Conservation (phyloP, 129 eudicot species). For the Tagetes patula region DNA sequence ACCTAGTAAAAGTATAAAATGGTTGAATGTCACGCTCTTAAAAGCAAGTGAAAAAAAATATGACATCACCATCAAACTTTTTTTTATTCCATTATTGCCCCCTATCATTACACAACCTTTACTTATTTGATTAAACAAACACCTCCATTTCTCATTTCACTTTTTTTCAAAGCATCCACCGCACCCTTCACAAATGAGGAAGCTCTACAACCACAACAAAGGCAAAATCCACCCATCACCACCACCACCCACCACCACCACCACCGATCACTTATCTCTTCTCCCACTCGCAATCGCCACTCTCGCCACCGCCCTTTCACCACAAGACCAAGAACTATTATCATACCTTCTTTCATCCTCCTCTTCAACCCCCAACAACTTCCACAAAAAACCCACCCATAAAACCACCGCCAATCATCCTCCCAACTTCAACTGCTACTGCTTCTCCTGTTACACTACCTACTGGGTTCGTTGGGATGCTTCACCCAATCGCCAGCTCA, state of each 20-base stretch:
- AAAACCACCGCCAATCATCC: constrained; percentile 34
- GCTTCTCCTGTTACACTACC: constrained; percentile 69
- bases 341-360: constrained; percentile 74
- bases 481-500: constrained; percentile 65
- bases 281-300: constrained; percentile 55
- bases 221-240: constrained; percentile 69
- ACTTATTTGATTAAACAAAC: not conserved
- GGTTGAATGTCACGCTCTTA: no score
- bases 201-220: constrained; percentile 58
- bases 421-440: constrained; percentile 54
- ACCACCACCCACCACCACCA: constrained; percentile 31
- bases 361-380: constrained; percentile 29
- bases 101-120: constrained; percentile 23
- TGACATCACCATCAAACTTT: not conserved
- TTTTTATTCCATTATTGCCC: constrained; percentile 12
- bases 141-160: constrained; percentile 23
- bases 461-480: constrained; percentile 79
- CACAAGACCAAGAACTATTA: constrained; percentile 56
- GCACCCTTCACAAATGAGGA: constrained; percentile 54
- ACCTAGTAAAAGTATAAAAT: no score
- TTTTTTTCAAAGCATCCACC: constrained; percentile 20
- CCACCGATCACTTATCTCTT: constrained; percentile 38
- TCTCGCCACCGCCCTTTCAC: constrained; percentile 53
- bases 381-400: constrained; percentile 23
- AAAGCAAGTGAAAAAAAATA: no score